Conservation (phyloP, 805 yeast species). For the Dipodascus geniculatus region DNA sequence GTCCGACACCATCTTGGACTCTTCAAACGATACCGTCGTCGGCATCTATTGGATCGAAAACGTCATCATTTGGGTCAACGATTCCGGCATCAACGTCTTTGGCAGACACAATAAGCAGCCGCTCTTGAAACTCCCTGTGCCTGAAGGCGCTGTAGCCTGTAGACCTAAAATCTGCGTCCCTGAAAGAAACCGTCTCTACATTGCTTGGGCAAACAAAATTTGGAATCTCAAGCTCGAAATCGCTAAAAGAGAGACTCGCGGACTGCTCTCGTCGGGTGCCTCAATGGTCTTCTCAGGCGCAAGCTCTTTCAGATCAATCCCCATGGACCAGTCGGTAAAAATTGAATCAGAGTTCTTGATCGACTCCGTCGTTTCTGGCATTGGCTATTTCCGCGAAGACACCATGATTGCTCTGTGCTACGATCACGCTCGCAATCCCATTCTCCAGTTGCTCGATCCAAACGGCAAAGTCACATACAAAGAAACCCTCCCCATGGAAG, state of each 20-base stretch:
- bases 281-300: constrained; percentile 9
- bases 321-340: constrained; percentile 15
- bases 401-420: constrained; percentile 50
- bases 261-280: constrained; percentile 6
- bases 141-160: constrained; percentile 24
- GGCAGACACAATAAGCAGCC: constrained; percentile 51
- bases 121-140: constrained; percentile 33
- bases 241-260: constrained; percentile 3
- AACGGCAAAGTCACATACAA: constrained; percentile 65
- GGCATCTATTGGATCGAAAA: constrained; percentile 53
- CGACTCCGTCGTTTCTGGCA: constrained; percentile 58
- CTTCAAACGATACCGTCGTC: constrained; percentile 59
- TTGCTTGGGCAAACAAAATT: constrained; percentile 75
- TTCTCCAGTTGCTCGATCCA: constrained; percentile 52
- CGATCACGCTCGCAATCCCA: constrained; percentile 44
- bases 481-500: constrained; percentile 62
- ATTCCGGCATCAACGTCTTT: constrained; percentile 60
- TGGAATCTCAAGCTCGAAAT: constrained; percentile 52
- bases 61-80: constrained; percentile 73
- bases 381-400: constrained; percentile 65
- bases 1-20: constrained; percentile 50
- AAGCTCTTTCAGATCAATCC: constrained; percentile 9
- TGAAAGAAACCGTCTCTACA: constrained; percentile 50
- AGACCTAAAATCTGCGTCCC: constrained; percentile 68
- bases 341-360: constrained; percentile 29